phyloP scores from a whole-genome alignment of 202 grass and related monocot genomes.

The Schoenoplectus tabernaemontani region DNA sequence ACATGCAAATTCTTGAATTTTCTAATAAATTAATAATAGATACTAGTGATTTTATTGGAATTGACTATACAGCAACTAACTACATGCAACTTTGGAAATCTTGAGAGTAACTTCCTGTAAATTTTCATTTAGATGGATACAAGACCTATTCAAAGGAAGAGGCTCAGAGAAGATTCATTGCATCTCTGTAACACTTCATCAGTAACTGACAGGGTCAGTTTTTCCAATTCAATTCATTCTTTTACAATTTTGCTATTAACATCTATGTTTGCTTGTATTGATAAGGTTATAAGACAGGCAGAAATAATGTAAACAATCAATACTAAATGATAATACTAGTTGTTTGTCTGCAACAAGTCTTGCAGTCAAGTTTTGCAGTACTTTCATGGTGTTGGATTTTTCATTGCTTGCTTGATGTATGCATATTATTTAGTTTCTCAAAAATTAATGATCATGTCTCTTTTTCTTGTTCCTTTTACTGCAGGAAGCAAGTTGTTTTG shows the following conservation, averaged over 20 bases:
- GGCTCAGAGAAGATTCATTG: not conserved
- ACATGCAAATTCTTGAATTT: not conserved
- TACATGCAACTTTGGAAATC: not conserved
- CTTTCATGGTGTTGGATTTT: not conserved
- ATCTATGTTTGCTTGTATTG: not conserved
- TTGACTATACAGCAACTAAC: not conserved
- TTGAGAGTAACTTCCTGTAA: no score
- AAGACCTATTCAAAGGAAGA: not conserved
- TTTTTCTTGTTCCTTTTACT: not conserved
- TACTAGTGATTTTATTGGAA: not conserved
- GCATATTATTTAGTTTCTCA: not conserved
- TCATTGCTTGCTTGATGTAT: not conserved
- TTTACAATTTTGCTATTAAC: not conserved
- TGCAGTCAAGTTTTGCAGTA: not conserved
- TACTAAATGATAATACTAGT: not conserved
- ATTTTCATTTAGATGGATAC: not conserved
- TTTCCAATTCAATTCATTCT: not conserved
- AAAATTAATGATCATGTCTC: not conserved
- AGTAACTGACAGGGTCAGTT: not conserved
- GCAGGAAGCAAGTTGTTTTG: slow-evolving; percentile 1
- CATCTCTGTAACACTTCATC: not conserved
- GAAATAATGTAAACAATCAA: not conserved
- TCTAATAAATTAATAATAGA: no score
- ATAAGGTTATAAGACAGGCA: not conserved
- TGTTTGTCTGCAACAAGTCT: not conserved